Conservation (phyloP, 2,329 filamentous ascomycete genomes). For the Penicillium sp. region DNA sequence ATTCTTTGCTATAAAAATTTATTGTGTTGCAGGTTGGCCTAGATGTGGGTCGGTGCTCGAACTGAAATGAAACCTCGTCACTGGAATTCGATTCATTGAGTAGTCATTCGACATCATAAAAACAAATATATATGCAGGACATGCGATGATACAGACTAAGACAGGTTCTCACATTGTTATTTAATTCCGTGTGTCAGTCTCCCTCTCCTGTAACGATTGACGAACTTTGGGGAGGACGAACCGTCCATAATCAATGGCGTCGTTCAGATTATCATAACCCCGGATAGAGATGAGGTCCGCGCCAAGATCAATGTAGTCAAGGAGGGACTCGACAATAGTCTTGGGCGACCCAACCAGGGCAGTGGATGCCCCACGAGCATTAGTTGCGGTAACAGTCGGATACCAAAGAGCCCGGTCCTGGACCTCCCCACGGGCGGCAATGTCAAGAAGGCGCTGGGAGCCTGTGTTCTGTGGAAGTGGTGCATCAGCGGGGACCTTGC, state of each 20-base stretch:
- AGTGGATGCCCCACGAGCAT: conserved; percentile 58
- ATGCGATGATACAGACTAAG: not conserved
- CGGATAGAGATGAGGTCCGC: conserved; percentile 59
- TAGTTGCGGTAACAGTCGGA: conserved; percentile 60
- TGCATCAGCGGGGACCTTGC: conserved; percentile 31
- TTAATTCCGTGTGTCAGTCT: not conserved
- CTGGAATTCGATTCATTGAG: too few relatives aligned
- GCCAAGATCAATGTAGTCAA: conserved; percentile 58
- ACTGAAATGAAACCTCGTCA: too few relatives aligned
- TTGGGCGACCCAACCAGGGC: conserved; percentile 56
- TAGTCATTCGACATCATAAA: too few relatives aligned
- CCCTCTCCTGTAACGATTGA: conserved; percentile 13
- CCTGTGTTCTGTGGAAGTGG: conserved; percentile 56
- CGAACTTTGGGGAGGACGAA: conserved; percentile 54
- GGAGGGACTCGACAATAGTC: conserved; percentile 53
- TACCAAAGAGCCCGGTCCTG: conserved; percentile 64
- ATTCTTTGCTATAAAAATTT: too few relatives aligned
- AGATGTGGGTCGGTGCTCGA: too few relatives aligned
- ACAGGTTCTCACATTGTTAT: not conserved
- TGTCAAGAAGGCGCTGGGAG: conserved; percentile 58
- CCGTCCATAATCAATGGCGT: conserved; percentile 59
- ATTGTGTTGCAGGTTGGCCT: too few relatives aligned
- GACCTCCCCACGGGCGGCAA: conserved; percentile 52
- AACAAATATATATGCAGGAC: too few relatives aligned
- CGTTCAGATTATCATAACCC: conserved; percentile 60